Evolutionary conservation across 2,329 filamentous ascomycete genomes (phyloP).

Genomic region (Dactylella cylindrospora): DNA sequence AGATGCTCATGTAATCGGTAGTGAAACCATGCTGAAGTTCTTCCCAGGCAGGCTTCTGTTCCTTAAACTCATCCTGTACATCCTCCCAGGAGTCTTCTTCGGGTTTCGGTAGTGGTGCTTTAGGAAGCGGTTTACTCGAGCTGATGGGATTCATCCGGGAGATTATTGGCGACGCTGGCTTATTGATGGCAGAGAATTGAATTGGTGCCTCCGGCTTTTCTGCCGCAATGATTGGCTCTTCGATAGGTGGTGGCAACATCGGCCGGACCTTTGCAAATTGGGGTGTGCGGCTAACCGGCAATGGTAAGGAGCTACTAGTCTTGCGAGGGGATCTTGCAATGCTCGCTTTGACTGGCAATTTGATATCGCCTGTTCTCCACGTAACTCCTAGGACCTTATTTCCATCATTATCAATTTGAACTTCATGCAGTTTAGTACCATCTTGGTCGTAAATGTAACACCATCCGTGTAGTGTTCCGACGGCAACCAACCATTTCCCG

Average conservation of each 20-base stretch:
- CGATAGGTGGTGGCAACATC: slow-evolving; percentile 1
- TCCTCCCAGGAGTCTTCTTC: slow-evolving; percentile 30
- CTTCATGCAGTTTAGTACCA: slow-evolving; percentile 47
- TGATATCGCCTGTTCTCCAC: slow-evolving; percentile 46
- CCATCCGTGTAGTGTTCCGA: slow-evolving; percentile 48
- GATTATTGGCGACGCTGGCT: slow-evolving; percentile 21
- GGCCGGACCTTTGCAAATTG: slow-evolving; percentile 4
- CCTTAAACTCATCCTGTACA: slow-evolving; percentile 26
- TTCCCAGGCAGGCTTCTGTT: slow-evolving; percentile 39
- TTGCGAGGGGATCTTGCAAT: slow-evolving; percentile 11
- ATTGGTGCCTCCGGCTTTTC: slow-evolving; percentile 30
- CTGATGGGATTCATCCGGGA: slow-evolving; percentile 11
- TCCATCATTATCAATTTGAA: slow-evolving; percentile 46
- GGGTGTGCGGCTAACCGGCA: slow-evolving; percentile 5
- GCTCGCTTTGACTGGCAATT: slow-evolving; percentile 9
- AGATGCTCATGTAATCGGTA: slow-evolving; percentile 42
- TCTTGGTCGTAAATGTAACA: slow-evolving; percentile 48
- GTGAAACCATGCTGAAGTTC: slow-evolving; percentile 38
- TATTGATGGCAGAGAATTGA: no score
- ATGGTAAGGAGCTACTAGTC: neutral
- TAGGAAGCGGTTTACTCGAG: slow-evolving; percentile 33
- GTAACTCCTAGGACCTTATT: slow-evolving; percentile 47
- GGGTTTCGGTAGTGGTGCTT: slow-evolving; percentile 3
- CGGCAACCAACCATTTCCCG: slow-evolving; percentile 46
- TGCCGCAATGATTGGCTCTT: slow-evolving; percentile 35